A percentile compares a stretch with the other conserved stretches of the same genome.
phyloP scores from a whole-genome alignment of 805 yeast genomes.

The Pichia cabralensis region DNA sequence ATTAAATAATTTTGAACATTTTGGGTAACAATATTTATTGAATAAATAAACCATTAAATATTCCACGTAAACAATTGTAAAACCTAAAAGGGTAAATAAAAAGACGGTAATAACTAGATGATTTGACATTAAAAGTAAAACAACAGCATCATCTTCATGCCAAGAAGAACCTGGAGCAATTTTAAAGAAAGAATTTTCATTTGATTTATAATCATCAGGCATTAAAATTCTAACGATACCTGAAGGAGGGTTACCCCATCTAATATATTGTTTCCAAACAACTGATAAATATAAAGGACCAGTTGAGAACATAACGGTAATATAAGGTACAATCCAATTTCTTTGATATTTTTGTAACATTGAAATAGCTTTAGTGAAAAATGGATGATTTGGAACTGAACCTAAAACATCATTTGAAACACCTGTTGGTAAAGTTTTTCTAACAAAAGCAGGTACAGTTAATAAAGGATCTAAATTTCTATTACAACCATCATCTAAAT shows the following conservation, averaged over 20 bases:
- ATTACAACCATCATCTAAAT: slow-evolving; percentile 82
- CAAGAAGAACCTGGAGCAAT: slow-evolving; percentile 82
- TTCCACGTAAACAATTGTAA: slow-evolving; percentile 35
- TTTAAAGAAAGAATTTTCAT: slow-evolving; percentile 54
- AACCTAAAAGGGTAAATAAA: slow-evolving; percentile 56
- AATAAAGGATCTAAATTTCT: slow-evolving; percentile 72
- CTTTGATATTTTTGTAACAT: slow-evolving; percentile 51
- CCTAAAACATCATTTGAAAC: slow-evolving; percentile 93
- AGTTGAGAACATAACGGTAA: slow-evolving; percentile 88
- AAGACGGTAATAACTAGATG: slow-evolving; percentile 67
- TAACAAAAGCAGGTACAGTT: slow-evolving; percentile 73
- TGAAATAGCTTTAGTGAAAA: slow-evolving; percentile 62
- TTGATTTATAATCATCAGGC: slow-evolving; percentile 63
- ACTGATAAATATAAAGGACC: slow-evolving; percentile 85
- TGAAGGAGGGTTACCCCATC: slow-evolving; percentile 64
- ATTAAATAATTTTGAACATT: slow-evolving; percentile 5
- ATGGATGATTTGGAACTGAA: slow-evolving; percentile 76
- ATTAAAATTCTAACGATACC: slow-evolving; percentile 60
- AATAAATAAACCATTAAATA: slow-evolving; percentile 29
- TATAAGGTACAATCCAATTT: slow-evolving; percentile 78
- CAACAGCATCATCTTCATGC: slow-evolving; percentile 83
- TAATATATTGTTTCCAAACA: slow-evolving; percentile 77
- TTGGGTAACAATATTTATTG: no score
- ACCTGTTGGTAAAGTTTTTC: slow-evolving; percentile 86
- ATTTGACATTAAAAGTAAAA: slow-evolving; percentile 61